Percentiles rank a stretch among this genome's conserved stretches.
These are phyloP conservation scores for Verticillium isaacii DNA, from an alignment of 2,329 filamentous ascomycete genomes.

Conservation along the genomic window DNA sequence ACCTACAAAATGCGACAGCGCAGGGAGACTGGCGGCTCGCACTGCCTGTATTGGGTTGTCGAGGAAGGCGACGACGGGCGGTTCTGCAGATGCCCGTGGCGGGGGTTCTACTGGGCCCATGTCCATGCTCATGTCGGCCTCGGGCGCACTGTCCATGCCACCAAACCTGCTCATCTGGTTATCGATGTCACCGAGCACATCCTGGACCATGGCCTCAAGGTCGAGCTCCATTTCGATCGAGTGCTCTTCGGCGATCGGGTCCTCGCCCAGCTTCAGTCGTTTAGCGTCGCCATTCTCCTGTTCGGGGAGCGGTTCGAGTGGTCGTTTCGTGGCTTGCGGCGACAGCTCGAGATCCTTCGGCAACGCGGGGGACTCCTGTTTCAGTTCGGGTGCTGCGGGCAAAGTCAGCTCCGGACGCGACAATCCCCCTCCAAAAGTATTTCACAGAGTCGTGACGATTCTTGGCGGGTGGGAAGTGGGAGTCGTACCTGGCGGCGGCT, in stretches of 20 bases:
- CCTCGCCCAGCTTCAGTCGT: conserved; percentile 11
- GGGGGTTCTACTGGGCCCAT: conserved; percentile 7
- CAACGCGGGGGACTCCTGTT: conserved; percentile 29
- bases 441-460: conserved; percentile 1
- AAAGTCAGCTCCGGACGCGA: conserved; percentile 18
- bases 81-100: conserved; percentile 15
- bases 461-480: conserved; percentile 3
- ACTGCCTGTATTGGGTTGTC: conserved; percentile 31
- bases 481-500: conserved; percentile 1
- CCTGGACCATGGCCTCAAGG: conserved; percentile 13
- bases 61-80: conserved; percentile 24
- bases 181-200: conserved; percentile 22
- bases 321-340: conserved; percentile 26
- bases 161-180: conserved; percentile 11
- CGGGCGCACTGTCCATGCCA: conserved; percentile 20
- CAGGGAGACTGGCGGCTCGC: conserved; percentile 29
- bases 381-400: conserved; percentile 25
- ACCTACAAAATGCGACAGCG: conserved; percentile 36
- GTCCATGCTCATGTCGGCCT: background rate
- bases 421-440: background rate
- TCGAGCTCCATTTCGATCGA: conserved; percentile 20
- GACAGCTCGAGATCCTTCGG: conserved; percentile 24
- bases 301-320: conserved; percentile 24
- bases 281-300: conserved; percentile 26
- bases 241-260: conserved; percentile 20